Base-by-base conservation (phyloP, 768 basidiomycete genomes). In the Suillus americanus region DNA sequence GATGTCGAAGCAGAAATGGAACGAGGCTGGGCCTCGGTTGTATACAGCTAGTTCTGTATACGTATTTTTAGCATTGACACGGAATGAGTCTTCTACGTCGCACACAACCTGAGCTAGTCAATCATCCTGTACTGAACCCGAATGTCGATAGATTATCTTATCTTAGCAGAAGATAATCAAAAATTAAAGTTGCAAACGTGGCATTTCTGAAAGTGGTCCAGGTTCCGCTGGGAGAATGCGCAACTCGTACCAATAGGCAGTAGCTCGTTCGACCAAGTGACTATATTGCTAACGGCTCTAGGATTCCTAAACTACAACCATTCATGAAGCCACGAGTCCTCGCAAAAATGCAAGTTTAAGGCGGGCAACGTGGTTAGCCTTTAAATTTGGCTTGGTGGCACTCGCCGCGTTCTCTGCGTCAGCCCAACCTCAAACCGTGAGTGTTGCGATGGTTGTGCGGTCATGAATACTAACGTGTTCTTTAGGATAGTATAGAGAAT, bases 351-450 rank as follows among this genome's bases (percentile, higher is more conserved):
- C 69, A 56, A 70, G 67, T 45, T 71, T 66, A 65, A 72, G 79
- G 67, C 84, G 83, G 70, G 84, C 84, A 54, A 77, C 81, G 55
- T 89, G 87, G 86, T 28, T 51, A 53, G 85, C 85, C 57, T 86
- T 87, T n/a, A n/a, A n/a, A n/a, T n/a, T n/a, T 75, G 85, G 83
- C 63, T 79, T 89, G 67, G 77, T 87, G 68, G 83, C 83, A 62
- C 72, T 88, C 28, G 76, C 82, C 46, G 80, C 78, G 33, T 72
- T 81, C 51, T 77, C 82, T 62, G 79, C 80, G 38, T 80, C 83
- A 61, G 81, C 82, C 57, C 81, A 81, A 20, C 66, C 69, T 54
- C 69, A 64, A 25, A 65, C 72, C 13, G 62, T 60, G 10, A 41
- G 57, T n/a, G 25, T 41, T n/a, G 13, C 16, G 7, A 9, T n/a